These are phyloP conservation scores for Cyclostephanos tholiformis DNA, from an alignment of 108 stramenopile genomes.

Conservation along the genomic window DNA sequence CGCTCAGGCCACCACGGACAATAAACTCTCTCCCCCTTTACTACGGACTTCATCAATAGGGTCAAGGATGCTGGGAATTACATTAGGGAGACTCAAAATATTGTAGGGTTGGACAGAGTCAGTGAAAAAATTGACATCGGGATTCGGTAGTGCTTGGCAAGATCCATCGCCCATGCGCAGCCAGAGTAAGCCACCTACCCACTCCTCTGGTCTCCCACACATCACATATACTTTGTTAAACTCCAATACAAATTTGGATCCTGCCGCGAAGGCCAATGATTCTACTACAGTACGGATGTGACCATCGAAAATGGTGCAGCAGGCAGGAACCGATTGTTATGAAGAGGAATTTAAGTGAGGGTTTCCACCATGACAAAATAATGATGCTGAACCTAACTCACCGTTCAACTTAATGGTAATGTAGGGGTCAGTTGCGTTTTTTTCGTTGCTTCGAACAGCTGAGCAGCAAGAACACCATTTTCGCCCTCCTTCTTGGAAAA, in stretches of 20 bases:
- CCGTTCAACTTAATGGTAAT: slow-evolving; percentile 48
- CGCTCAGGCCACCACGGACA: slow-evolving; percentile 25
- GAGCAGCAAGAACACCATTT: neutral
- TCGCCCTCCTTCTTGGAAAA: slow-evolving; percentile 40
- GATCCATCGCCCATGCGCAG: slow-evolving; percentile 28
- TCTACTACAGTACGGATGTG: slow-evolving; percentile 44
- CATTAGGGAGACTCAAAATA: slow-evolving; percentile 36
- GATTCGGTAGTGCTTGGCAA: slow-evolving; percentile 38
- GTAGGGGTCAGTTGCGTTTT: slow-evolving; percentile 20
- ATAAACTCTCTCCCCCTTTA: slow-evolving; percentile 39
- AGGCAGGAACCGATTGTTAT: neutral
- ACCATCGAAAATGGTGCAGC: neutral
- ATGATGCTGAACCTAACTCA: neutral
- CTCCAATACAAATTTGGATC: slow-evolving; percentile 29
- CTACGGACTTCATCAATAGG: slow-evolving; percentile 32
- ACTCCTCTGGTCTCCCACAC: slow-evolving; percentile 29
- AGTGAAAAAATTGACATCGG: slow-evolving; percentile 29
- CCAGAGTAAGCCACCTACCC: slow-evolving; percentile 19
- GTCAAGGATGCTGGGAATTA: slow-evolving; percentile 22
- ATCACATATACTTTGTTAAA: slow-evolving; percentile 50
- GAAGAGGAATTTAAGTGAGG: neutral
- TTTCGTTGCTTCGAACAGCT: slow-evolving; percentile 22
- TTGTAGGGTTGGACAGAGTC: slow-evolving; percentile 30
- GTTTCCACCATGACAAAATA: neutral
- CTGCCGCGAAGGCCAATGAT: slow-evolving; percentile 14